These are phyloP conservation scores for Firmiana major DNA, from an alignment of 345 rosid genomes.

Conservation along the genomic window DNA sequence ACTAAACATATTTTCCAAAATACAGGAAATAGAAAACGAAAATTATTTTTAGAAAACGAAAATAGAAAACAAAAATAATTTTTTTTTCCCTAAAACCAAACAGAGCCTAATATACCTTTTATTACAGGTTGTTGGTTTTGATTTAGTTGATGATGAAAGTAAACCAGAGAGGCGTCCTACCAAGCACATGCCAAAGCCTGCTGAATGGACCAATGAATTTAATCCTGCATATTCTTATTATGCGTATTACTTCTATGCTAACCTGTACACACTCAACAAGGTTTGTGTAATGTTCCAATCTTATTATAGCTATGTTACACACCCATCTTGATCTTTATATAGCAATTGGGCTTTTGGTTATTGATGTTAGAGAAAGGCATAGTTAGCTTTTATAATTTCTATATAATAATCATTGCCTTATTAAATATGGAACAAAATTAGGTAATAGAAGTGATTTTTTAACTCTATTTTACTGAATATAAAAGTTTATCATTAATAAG, in stretches of 20 bases:
- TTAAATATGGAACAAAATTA: neutral
- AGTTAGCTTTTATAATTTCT: neutral
- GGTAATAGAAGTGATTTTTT: neutral
- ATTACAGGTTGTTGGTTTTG: slow-evolving; percentile 56
- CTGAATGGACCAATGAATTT: slow-evolving; percentile 54
- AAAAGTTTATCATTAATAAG: neutral
- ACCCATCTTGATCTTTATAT: neutral
- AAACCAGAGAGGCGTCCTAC: slow-evolving; percentile 61
- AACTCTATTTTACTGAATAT: neutral
- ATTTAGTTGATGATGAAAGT: slow-evolving; percentile 60
- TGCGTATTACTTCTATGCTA: slow-evolving; percentile 56
- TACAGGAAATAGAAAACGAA: too few species aligned
- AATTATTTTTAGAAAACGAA: too few species aligned
- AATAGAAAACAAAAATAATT: too few species aligned
- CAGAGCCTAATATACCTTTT: slow-evolving; percentile 3
- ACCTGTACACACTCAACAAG: slow-evolving; percentile 50
- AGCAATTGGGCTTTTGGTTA: slow-evolving; percentile 5
- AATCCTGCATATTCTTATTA: slow-evolving; percentile 59
- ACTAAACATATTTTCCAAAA: too few species aligned
- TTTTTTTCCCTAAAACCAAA: too few species aligned
- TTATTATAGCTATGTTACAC: neutral
- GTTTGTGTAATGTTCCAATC: slow-evolving; percentile 15
- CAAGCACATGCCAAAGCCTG: slow-evolving; percentile 55
- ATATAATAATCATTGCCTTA: neutral
- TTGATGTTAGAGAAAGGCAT: neutral